phyloP scores from a whole-genome alignment of 768 basidiomycete genomes.

The Multifurca ochricompacta region DNA sequence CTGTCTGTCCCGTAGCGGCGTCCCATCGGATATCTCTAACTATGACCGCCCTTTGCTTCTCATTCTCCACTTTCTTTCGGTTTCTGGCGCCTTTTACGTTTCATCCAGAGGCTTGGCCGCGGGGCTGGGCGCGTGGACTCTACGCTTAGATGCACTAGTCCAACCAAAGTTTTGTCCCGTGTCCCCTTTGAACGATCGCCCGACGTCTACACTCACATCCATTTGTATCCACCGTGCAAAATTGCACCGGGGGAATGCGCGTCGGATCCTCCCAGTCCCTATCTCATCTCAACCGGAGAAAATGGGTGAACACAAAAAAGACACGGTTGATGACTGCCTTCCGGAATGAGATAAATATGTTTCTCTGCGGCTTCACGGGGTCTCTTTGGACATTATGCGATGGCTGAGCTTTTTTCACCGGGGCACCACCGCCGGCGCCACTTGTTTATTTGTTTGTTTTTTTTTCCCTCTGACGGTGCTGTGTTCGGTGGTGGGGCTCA shows the following conservation, averaged over 20 bases:
- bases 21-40: constrained; percentile 5
- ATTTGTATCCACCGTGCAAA: background rate
- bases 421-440: background rate
- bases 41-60: background rate
- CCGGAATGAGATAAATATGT: background rate
- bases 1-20: background rate
- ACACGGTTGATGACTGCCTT: constrained; percentile 5
- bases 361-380: background rate
- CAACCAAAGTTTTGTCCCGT: background rate
- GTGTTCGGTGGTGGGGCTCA: constrained; percentile 1
- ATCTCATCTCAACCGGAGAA: background rate
- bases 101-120: constrained; percentile 17
- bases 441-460: background rate
- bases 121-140: constrained; percentile 1
- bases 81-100: constrained; percentile 1
- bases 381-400: background rate
- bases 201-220: background rate
- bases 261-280: background rate
- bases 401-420: background rate
- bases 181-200: background rate
- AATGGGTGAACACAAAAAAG: constrained; percentile 5
- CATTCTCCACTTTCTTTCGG: background rate
- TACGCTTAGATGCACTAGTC: background rate
- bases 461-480: constrained; percentile 8
- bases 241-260: background rate